phyloP scores from a whole-genome alignment of 2,329 filamentous ascomycete genomes.

The Clonostachys solani region DNA sequence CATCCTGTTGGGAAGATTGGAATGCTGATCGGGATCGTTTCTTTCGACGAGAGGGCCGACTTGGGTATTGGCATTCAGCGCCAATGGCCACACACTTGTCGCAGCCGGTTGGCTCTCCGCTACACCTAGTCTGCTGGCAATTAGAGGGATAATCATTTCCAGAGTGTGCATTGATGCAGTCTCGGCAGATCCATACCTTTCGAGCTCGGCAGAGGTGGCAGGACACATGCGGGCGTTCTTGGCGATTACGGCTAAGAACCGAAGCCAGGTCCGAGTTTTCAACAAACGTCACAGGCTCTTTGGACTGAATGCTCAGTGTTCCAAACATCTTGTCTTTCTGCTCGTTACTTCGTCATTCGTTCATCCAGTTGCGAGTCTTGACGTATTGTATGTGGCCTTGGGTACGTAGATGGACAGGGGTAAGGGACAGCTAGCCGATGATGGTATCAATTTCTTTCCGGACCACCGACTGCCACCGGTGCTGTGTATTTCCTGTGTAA shows the following conservation, averaged over 20 bases:
- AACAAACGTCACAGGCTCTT: neutral
- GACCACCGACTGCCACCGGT: too few relatives aligned
- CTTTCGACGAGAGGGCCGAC: neutral
- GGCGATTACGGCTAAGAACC: neutral
- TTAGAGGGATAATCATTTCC: too few relatives aligned
- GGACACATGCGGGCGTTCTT: neutral
- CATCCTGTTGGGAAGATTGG: too few relatives aligned
- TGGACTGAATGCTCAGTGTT: neutral
- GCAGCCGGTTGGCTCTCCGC: neutral
- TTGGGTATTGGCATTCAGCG: neutral
- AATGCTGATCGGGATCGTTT: neutral
- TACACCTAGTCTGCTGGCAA: neutral
- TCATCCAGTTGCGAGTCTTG: too few relatives aligned
- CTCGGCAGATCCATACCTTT: neutral
- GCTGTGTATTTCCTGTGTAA: too few relatives aligned
- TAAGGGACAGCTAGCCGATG: too few relatives aligned
- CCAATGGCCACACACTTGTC: neutral
- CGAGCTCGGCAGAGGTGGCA: neutral
- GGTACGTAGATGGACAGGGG: too few relatives aligned
- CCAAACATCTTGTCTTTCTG: neutral
- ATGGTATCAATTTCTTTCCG: too few relatives aligned
- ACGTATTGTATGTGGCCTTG: too few relatives aligned
- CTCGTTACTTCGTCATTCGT: too few relatives aligned
- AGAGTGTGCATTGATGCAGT: too few relatives aligned
- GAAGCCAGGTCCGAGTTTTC: neutral